These are phyloP conservation scores for Asterophora lycoperdoides DNA, from an alignment of 768 basidiomycete species.

Conservation along the genomic window DNA sequence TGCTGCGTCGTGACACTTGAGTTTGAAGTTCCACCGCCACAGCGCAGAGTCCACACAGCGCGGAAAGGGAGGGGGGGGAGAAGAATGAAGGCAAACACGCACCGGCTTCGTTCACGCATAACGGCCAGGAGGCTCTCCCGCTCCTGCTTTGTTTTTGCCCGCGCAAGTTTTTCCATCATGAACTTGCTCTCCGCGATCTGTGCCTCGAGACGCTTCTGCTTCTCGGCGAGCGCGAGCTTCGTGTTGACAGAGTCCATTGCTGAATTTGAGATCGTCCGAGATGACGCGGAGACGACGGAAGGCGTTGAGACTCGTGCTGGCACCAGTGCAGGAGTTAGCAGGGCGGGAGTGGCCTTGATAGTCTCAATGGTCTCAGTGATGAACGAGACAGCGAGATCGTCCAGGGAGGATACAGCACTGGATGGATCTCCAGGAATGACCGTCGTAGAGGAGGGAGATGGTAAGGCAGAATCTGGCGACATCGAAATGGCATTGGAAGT, in stretches of 20 bases:
- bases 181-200: constrained; percentile 51
- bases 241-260: background rate
- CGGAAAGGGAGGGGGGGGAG: background rate
- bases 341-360: constrained; percentile 26
- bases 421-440: constrained; percentile 2
- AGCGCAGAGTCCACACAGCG: constrained; percentile 8
- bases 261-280: background rate
- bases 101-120: constrained; percentile 52
- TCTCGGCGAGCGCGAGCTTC: constrained; percentile 38
- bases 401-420: constrained; percentile 30
- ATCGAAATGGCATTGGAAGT: constrained; percentile 5
- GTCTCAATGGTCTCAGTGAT: constrained; percentile 54
- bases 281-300: background rate
- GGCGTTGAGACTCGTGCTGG: constrained; percentile 5
- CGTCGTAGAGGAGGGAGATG: constrained; percentile 5
- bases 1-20: constrained; percentile 4
- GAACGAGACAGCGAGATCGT: constrained; percentile 53
- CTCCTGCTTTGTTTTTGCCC: constrained; percentile 47
- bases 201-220: constrained; percentile 43
- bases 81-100: constrained; percentile 30
- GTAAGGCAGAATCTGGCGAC: background rate
- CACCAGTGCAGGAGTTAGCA: constrained; percentile 5
- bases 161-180: constrained; percentile 43
- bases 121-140: constrained; percentile 40
- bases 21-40: background rate